Evolutionary conservation across 2,329 filamentous ascomycete genomes (phyloP), one percentile per base, ranked within the genome.

Genomic region (Aspergillus pseudotamarii): DNA sequence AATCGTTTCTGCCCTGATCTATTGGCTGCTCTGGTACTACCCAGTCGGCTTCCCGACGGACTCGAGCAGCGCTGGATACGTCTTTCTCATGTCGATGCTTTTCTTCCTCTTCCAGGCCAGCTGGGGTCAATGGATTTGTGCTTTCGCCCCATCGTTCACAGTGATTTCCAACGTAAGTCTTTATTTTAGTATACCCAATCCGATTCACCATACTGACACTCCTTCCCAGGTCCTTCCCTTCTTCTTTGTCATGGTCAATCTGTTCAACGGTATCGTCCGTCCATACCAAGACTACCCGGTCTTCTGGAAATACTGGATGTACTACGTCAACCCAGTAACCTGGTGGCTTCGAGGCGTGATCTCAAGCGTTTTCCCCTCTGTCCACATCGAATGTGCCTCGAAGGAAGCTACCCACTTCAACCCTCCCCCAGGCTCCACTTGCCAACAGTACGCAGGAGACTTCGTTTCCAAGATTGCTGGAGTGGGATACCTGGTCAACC

Each of bases 41-140:
- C 86, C 91, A 0, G 86, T 89, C 0, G 91, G 92, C 0, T 80
- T 94, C 1, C 90, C 91, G 0, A 83, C 83, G 0, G 86, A 90
- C 64, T 85, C 86, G 38, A 83, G 84, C 1, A 86, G 86, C 0
- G 86, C 90, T 0, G 92, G 91, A 14, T 94, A 94, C 74, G 86
- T 89, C 19, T 94, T 91, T 80, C 79, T 94, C 30, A 93, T 95
- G 89, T 86, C 86, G 0, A 80, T 94, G 71, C 83, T 94, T 0
- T 93, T 93, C 80, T 92, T 88, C 81, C 76, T 94, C 9, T 94
- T 93, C 83, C 86, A 89, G 75, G 85, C 85, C 36, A 88, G 83
- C 68, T 94, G 89, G 91, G 92, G 90, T 23, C 91, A 93, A 74
- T 94, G 91, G 91, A 92, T 95, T 69, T 91, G 89, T 66, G 91